Percentiles rank a stretch among this genome's conserved stretches.
Conservation (phyloP, 1,284 basidiomycete genomes). For the Stereum hirsutum region DNA sequence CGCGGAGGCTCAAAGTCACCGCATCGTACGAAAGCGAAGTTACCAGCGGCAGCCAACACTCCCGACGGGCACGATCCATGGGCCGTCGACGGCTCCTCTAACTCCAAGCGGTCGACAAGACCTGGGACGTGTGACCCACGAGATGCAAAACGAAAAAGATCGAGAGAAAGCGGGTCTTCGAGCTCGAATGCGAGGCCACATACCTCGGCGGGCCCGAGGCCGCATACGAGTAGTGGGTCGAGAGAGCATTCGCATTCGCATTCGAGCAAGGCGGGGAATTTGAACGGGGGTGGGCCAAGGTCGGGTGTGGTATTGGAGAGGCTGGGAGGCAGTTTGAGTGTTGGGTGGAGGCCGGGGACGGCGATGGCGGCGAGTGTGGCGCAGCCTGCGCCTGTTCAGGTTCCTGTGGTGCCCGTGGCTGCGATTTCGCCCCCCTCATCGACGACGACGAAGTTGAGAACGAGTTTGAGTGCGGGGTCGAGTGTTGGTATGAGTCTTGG, state of each 20-base stretch:
- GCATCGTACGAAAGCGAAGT: constrained; percentile 2
- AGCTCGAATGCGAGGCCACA: constrained; percentile 17
- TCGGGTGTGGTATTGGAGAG: constrained; percentile 9
- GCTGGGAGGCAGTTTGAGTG: constrained; percentile 11
- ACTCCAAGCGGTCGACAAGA: too few species aligned
- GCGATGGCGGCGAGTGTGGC: too few species aligned
- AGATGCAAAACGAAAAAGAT: constrained; percentile 31
- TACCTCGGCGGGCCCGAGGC: constrained; percentile 9
- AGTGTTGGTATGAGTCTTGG: too few species aligned
- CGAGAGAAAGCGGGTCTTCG: constrained; percentile 8
- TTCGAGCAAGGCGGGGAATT: constrained; percentile 3
- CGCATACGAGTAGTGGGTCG: constrained; percentile 17
- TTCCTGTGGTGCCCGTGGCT: too few species aligned
- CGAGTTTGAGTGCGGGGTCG: too few species aligned
- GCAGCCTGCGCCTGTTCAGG: too few species aligned
- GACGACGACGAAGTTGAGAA: too few species aligned
- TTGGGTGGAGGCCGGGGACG: constrained; percentile 3
- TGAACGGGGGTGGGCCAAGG: background rate
- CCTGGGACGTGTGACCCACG: too few species aligned
- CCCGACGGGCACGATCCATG: too few species aligned
- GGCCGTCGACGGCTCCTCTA: too few species aligned
- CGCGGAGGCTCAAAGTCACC: constrained; percentile 1
- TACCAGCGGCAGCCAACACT: too few species aligned
- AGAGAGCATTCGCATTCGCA: constrained; percentile 9
- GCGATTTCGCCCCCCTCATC: too few species aligned